Evolutionary conservation across 2,329 filamentous ascomycete species (phyloP).

Genomic region (Sclerotinia sclerotiorum): DNA sequence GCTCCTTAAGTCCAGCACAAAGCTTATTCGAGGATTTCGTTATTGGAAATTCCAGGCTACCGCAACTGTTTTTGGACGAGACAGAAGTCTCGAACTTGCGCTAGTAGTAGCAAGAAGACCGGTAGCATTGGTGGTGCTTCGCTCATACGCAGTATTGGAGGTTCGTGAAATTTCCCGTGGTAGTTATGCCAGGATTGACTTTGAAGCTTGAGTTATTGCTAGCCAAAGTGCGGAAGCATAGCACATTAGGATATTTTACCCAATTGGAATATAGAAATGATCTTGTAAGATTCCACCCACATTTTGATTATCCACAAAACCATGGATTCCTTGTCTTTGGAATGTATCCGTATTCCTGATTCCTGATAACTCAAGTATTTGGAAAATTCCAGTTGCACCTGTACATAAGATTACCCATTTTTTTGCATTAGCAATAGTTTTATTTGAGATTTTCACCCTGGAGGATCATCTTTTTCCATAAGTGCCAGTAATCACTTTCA

Average conservation of each 20-base stretch:
- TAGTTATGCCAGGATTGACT: background rate
- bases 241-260: background rate
- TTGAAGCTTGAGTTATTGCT: background rate
- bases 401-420: slow-evolving; percentile 38
- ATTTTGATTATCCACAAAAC: slow-evolving; percentile 28
- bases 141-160: slow-evolving; percentile 11
- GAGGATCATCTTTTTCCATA: slow-evolving; percentile 64
- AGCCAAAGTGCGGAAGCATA: background rate
- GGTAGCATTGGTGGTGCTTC: slow-evolving; percentile 2
- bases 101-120: slow-evolving; percentile 1
- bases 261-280: slow-evolving; percentile 11
- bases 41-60: background rate
- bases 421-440: slow-evolving; percentile 28
- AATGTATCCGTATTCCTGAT: slow-evolving; percentile 33
- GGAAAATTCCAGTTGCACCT: slow-evolving; percentile 34
- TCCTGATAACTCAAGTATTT: slow-evolving; percentile 41
- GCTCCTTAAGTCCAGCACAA: background rate
- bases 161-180: slow-evolving; percentile 8
- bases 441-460: slow-evolving; percentile 17
- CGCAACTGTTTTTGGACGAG: slow-evolving; percentile 7
- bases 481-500: slow-evolving; percentile 79
- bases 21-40: background rate
- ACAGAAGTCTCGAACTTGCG: slow-evolving; percentile 6
- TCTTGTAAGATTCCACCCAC: slow-evolving; percentile 30
- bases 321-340: slow-evolving; percentile 26